Base-by-base conservation (phyloP, 2,329 filamentous ascomycete species). In the Stylonectria norvegica region DNA sequence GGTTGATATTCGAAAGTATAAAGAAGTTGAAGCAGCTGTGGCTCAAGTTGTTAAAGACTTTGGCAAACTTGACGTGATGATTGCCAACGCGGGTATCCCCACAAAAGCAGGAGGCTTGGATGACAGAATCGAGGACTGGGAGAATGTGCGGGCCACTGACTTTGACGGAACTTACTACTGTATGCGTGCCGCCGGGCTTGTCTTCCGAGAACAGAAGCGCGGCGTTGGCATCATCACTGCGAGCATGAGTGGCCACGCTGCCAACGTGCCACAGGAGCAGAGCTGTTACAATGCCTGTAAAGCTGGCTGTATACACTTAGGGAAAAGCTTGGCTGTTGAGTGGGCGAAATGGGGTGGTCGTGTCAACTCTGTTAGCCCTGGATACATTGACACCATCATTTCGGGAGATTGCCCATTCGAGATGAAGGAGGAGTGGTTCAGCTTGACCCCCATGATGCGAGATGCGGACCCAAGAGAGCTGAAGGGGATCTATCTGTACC, bases 201-300 rank as follows among this genome's bases (percentile, higher is more conserved):
- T 63, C 31, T 64, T 64, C 49, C 60, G 60, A 20, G 53, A 58
- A 47, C 58, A 62, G 42, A 50, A 53, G 20, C 50, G 52, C 7
- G 67, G 67, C 30, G 61, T 63, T 16, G 59, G 54, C 18, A 62
- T 64, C 36, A 56, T 62, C 38, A 64, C 61, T 3, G 58, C 61
- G 14, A 61, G 56, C 10, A 63, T 64, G 57, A 62, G 58, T 33
- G 61, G 49, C n/a, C 60, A 55, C 40, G 57, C 53, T 23, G 59
- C 49, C 40, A 68, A 68, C 33, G 52, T 66, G 18, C 65, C 64
- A 6, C 65, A 67, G 57, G 68, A 61, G 53, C 64, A 57, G 60
- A 67, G 52, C 45, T 66, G 64, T 8, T 71, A 71, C 38, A 71
- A 71, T 40, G 61, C 68, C 7, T 67, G 62, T 36, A 71, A 71